Conservation (phyloP, 2,329 filamentous ascomycete genomes). For the Fusarium verrucosum region DNA sequence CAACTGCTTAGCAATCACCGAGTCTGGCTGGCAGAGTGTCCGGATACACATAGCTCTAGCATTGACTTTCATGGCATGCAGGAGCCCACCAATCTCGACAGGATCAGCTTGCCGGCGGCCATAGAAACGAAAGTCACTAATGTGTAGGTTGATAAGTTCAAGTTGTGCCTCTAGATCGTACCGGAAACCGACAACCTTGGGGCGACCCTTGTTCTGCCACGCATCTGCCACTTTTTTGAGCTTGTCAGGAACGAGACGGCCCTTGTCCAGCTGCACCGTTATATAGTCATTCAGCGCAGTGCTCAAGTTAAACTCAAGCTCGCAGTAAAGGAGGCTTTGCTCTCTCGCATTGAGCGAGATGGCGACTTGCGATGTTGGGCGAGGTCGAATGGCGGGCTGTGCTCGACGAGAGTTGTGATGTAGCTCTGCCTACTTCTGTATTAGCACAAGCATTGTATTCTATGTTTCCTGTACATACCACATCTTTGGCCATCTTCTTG, state of each 20-base stretch:
- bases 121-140: constrained; percentile 64
- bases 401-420: constrained; percentile 48
- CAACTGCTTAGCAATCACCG: constrained; percentile 66
- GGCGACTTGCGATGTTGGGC: constrained; percentile 47
- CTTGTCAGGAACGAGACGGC: constrained; percentile 62
- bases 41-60: constrained; percentile 62
- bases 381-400: constrained; percentile 45
- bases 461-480: constrained; percentile 52
- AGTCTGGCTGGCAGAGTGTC: constrained; percentile 67
- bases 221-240: constrained; percentile 61
- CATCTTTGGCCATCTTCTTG: constrained; percentile 63
- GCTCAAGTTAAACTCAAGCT: constrained; percentile 65
- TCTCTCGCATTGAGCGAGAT: constrained; percentile 65
- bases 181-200: constrained; percentile 65
- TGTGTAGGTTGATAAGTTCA: constrained; percentile 62
- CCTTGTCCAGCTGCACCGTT: constrained; percentile 61
- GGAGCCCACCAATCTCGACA: constrained; percentile 56
- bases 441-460: not conserved
- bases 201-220: constrained; percentile 63
- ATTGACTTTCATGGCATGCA: constrained; percentile 63
- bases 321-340: constrained; percentile 67
- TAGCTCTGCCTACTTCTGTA: constrained; percentile 49
- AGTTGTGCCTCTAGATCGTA: constrained; percentile 69
- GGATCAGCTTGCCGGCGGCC: constrained; percentile 56
- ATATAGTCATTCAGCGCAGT: constrained; percentile 63